These are phyloP conservation scores for Myxozyma lipomycoides DNA, from an alignment of 805 yeast species.

Conservation along the genomic window DNA sequence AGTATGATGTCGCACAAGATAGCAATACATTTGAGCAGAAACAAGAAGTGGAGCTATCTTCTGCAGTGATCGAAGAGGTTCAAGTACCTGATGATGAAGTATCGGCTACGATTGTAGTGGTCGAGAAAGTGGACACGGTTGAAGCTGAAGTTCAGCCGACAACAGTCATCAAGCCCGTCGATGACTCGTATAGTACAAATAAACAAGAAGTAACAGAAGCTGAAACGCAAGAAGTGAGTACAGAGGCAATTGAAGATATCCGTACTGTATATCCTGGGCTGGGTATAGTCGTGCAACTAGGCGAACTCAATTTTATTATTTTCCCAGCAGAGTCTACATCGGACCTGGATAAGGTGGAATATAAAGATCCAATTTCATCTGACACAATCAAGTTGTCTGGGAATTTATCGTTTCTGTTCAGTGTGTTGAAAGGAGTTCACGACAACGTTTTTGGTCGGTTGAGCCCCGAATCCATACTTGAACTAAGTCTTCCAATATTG, in stretches of 20 bases:
- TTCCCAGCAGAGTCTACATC: conserved; percentile 12
- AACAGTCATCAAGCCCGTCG: too few relatives aligned
- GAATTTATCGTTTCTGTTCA: conserved; percentile 17
- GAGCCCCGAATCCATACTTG: conserved; percentile 5
- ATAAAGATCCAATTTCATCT: conserved; percentile 4
- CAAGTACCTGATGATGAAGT: too few relatives aligned
- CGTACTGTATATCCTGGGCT: conserved; percentile 11
- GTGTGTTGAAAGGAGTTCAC: conserved; percentile 8
- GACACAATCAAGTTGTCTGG: conserved; percentile 4
- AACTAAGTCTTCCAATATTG: conserved; percentile 12
- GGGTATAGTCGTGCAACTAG: conserved; percentile 4
- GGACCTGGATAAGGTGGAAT: not conserved
- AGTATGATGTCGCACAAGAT: too few relatives aligned
- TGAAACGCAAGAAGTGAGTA: not conserved
- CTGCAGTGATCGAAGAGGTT: too few relatives aligned
- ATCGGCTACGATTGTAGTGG: too few relatives aligned
- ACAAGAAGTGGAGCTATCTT: too few relatives aligned
- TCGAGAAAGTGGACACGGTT: too few relatives aligned
- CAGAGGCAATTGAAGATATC: not conserved
- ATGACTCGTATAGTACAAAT: too few relatives aligned
- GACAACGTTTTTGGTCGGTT: not conserved
- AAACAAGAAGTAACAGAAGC: not conserved
- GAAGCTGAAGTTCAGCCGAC: too few relatives aligned
- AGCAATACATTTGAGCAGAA: too few relatives aligned
- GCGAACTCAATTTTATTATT: conserved; percentile 8